Evolutionary conservation across 164 flowering plant genomes (phyloP).

Genomic region (Pachysandra terminalis): DNA sequence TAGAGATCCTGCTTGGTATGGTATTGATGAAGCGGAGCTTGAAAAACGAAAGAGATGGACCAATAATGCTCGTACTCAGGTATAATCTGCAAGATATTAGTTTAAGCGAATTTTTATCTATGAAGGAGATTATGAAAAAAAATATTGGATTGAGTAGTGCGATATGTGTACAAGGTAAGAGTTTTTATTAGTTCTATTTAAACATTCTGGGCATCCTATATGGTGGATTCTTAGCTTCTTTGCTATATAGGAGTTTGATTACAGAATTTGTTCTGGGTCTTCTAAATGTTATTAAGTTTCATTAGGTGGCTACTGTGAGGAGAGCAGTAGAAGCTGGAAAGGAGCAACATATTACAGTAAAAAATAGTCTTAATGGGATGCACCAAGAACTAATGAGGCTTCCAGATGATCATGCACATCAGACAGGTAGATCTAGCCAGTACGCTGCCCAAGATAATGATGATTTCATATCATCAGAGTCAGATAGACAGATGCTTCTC

Average conservation of each 20-base stretch:
- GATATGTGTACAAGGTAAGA: neutral
- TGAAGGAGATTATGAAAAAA: neutral
- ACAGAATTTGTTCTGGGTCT: neutral
- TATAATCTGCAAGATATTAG: slow-evolving; percentile 13
- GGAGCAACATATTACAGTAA: slow-evolving; percentile 28
- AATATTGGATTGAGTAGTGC: neutral
- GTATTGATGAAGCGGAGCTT: slow-evolving; percentile 64
- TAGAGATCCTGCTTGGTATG: slow-evolving; percentile 70
- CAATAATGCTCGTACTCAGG: slow-evolving; percentile 67
- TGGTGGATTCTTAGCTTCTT: neutral
- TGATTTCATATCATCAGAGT: slow-evolving; percentile 77
- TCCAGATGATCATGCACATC: slow-evolving; percentile 41
- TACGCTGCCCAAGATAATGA: slow-evolving; percentile 48
- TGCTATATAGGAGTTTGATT: neutral
- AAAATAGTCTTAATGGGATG: slow-evolving; percentile 40
- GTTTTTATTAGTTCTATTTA: neutral
- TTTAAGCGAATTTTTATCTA: neutral
- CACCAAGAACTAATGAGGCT: slow-evolving; percentile 76
- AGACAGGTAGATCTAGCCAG: slow-evolving; percentile 40
- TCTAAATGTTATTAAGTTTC: slow-evolving; percentile 11
- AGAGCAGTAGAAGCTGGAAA: slow-evolving; percentile 55
- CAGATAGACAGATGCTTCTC: slow-evolving; percentile 81
- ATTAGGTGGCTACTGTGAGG: slow-evolving; percentile 59
- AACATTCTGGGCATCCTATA: too few relatives aligned
- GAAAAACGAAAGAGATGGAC: slow-evolving; percentile 79